These are phyloP conservation scores for Gossypium gossypioides DNA, from an alignment of 441 rosid genomes.

Conservation along the genomic window DNA sequence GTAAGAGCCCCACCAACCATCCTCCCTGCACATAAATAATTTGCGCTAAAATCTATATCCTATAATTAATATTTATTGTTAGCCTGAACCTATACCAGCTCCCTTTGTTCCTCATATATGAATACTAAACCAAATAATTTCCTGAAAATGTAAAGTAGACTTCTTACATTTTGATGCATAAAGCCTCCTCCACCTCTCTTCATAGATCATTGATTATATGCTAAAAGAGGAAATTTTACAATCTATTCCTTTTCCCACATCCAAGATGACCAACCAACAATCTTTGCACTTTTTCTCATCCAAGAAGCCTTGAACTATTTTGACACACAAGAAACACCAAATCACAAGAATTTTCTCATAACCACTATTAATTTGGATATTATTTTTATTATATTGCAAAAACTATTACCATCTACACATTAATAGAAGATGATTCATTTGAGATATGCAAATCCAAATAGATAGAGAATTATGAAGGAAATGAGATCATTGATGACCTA, in stretches of 20 bases:
- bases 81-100: not conserved
- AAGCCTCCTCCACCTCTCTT: not conserved
- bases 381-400: too few species aligned
- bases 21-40: not conserved
- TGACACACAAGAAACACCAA: too few species aligned
- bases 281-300: not conserved
- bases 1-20: not conserved
- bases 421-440: too few species aligned
- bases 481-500: too few species aligned
- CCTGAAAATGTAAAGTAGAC: not conserved
- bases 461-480: too few species aligned
- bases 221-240: not conserved
- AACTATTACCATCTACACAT: too few species aligned
- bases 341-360: too few species aligned
- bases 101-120: not conserved
- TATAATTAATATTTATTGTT: not conserved
- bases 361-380: too few species aligned
- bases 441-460: too few species aligned
- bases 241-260: not conserved
- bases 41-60: not conserved
- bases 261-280: not conserved
- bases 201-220: not conserved
- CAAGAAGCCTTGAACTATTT: too few species aligned
- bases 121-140: not conserved
- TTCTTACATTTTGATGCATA: constrained; percentile 2